phyloP scores from a whole-genome alignment of 441 rosid genomes.

The Metrosideros polymorpha region DNA sequence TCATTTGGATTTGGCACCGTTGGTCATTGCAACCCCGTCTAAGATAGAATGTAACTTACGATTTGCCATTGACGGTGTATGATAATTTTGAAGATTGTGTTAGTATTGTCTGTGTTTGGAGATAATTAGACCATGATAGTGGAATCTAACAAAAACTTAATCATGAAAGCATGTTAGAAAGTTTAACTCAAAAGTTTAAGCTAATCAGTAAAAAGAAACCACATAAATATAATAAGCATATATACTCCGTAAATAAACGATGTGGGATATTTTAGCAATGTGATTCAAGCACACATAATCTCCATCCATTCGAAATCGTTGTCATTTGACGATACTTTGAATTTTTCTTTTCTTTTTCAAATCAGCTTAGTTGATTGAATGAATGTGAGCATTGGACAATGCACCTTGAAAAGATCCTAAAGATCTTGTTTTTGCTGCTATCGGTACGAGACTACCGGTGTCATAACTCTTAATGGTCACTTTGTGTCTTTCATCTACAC shows the following conservation, averaged over 20 bases:
- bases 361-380: not conserved
- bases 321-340: not conserved
- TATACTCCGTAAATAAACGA: not conserved
- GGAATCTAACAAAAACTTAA: not conserved
- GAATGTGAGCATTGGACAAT: too few species aligned
- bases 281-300: not conserved
- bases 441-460: fast-evolving
- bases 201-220: fast-evolving
- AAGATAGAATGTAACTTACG: not conserved
- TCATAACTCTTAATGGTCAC: not conserved
- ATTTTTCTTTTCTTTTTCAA: not conserved
- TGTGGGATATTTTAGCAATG: not conserved
- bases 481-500: not conserved
- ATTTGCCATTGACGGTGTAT: not conserved
- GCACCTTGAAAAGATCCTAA: not conserved
- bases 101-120: too few species aligned
- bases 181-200: not conserved
- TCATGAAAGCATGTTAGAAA: not conserved
- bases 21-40: too few species aligned
- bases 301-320: not conserved
- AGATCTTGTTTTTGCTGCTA: not conserved
- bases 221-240: too few species aligned
- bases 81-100: not conserved
- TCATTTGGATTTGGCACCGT: not conserved
- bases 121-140: not conserved